A percentile compares a stretch with the other conserved stretches of the same genome.
Conservation (phyloP, 306 rosid species). For the Cicer judaicum region DNA sequence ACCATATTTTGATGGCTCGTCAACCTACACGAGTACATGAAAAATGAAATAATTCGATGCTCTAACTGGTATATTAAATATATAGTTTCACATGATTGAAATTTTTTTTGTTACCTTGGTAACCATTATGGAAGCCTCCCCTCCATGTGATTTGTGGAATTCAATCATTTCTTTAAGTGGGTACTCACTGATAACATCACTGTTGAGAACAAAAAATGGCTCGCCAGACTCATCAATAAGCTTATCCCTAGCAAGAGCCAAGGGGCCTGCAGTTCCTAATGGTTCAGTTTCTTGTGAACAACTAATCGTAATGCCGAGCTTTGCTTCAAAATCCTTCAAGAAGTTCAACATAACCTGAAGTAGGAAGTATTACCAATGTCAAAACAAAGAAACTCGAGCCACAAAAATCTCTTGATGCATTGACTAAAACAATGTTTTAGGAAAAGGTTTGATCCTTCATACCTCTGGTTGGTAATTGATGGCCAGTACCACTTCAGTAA, state of each 20-base stretch:
- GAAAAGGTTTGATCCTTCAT: constrained; percentile 30
- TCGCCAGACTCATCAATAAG: constrained; percentile 80
- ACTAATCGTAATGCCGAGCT: constrained; percentile 91
- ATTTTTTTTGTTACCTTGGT: constrained; percentile 73
- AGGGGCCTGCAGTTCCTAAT: constrained; percentile 96
- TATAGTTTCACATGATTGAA: constrained; percentile 11
- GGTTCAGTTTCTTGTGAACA: constrained; percentile 99
- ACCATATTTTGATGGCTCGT: constrained; percentile 98
- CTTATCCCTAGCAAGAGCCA: constrained; percentile 99
- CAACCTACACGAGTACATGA: constrained; percentile 71
- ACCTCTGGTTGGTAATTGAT: constrained; percentile 99
- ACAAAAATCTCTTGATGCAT: constrained; percentile 29
- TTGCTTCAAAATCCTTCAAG: constrained; percentile 89
- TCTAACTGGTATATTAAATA: constrained; percentile 5
- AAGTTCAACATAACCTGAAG: constrained; percentile 94
- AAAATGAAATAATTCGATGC: constrained; percentile 29
- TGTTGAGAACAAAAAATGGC: constrained; percentile 97
- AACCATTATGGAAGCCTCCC: constrained; percentile 99
- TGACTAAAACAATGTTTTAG: constrained; percentile 32
- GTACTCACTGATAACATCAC: constrained; percentile 97
- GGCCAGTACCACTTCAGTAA: constrained; percentile 92
- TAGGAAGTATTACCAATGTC: constrained; percentile 34
- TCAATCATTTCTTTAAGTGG: constrained; percentile 90
- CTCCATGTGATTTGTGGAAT: constrained; percentile 92
- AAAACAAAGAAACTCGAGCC: constrained; percentile 37